Conservation (phyloP, 768 basidiomycete genomes). For the Mycena belliarum region DNA sequence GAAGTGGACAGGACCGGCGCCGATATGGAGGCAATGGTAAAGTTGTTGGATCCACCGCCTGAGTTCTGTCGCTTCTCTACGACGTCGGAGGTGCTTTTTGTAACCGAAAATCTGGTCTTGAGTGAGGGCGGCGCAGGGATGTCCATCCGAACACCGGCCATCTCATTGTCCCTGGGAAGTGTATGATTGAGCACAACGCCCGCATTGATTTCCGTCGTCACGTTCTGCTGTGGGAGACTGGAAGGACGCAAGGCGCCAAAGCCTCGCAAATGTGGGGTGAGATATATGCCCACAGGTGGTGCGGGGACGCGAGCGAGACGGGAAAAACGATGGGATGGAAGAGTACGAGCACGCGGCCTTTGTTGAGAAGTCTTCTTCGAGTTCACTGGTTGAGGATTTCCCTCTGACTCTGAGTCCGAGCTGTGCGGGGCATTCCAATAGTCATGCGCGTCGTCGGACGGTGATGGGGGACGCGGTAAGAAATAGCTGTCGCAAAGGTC, state of each 20-base stretch:
- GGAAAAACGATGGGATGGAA: constrained; percentile 10
- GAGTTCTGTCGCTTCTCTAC: constrained; percentile 5
- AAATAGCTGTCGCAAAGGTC: neutral
- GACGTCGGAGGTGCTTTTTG: constrained; percentile 2
- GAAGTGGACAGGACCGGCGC: neutral
- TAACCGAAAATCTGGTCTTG: neutral
- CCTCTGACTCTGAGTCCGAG: constrained; percentile 7
- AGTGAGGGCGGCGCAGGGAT: neutral
- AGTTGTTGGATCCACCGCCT: neutral
- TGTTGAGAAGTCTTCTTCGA: neutral
- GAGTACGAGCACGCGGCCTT: constrained; percentile 6
- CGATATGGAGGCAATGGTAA: constrained; percentile 11
- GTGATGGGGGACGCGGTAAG: neutral
- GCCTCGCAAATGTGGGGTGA: constrained; percentile 2
- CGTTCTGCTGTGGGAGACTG: neutral
- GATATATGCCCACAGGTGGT: constrained; percentile 3
- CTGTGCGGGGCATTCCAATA: constrained; percentile 1
- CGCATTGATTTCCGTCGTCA: neutral
- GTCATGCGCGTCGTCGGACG: constrained; percentile 3
- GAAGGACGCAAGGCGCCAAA: neutral
- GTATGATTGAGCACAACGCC: neutral
- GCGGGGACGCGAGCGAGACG: constrained; percentile 15
- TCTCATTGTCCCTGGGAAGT: neutral
- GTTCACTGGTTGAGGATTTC: neutral
- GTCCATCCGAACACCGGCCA: neutral